Evolutionary conservation across 2,329 filamentous ascomycete genomes (phyloP).

Genomic region (Cordyceps sp.): DNA sequence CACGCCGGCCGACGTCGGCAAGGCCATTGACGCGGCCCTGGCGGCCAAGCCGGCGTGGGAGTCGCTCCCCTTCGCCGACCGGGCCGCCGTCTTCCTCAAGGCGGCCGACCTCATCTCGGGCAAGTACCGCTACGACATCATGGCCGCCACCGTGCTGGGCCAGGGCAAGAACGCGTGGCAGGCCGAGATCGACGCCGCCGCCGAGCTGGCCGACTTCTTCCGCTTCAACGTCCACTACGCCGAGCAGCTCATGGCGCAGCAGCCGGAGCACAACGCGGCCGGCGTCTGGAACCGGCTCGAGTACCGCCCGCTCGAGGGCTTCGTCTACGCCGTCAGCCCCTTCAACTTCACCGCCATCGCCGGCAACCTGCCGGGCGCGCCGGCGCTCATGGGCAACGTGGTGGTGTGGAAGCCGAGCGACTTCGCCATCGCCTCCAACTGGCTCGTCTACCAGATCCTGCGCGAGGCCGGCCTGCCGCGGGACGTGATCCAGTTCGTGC

Average conservation of each 20-base stretch:
- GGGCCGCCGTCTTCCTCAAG: conserved; percentile 88
- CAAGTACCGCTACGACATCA: conserved; percentile 93
- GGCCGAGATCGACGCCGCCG: conserved; percentile 93
- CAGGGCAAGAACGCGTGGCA: conserved; percentile 99
- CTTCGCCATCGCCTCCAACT: conserved; percentile 75
- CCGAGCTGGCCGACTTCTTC: conserved; percentile 84
- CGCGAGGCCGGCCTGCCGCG: conserved; percentile 79
- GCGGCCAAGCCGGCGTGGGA: conserved; percentile 81
- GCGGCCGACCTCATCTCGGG: conserved; percentile 77
- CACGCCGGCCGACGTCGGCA: conserved; percentile 54
- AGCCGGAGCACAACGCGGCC: conserved; percentile 67
- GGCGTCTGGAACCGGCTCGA: conserved; percentile 88
- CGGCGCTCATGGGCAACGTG: conserved; percentile 83
- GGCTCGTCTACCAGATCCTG: conserved; percentile 78
- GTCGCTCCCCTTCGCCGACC: conserved; percentile 70
- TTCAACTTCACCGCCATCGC: conserved; percentile 98
- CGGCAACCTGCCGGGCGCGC: conserved; percentile 68
- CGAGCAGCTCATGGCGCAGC: conserved; percentile 74
- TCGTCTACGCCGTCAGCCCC: conserved; percentile 84
- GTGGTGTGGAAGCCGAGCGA: conserved; percentile 96
- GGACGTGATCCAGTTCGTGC: conserved; percentile 86
- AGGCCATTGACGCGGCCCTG: conserved; percentile 70
- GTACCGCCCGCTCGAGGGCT: conserved; percentile 79
- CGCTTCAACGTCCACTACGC: conserved; percentile 91
- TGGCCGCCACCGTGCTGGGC: conserved; percentile 89